Percentiles rank a stretch among this genome's conserved stretches.
Evolutionary conservation across 2,329 filamentous ascomycete genomes (phyloP).

Genomic region (Nannizzia gypsea): DNA sequence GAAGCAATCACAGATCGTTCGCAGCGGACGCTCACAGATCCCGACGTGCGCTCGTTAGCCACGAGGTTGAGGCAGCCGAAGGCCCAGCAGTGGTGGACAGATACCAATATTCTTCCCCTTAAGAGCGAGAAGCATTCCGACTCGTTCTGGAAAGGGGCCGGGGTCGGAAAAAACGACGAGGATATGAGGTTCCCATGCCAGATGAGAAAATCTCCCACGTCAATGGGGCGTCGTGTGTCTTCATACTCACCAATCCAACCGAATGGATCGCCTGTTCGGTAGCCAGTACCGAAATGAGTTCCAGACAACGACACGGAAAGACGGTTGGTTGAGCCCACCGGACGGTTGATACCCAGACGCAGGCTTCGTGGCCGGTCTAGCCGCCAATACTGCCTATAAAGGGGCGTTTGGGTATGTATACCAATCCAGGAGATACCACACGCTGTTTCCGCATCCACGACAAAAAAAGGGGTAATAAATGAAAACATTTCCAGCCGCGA

Average conservation of each 20-base stretch:
- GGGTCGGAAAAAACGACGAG: conserved; percentile 8
- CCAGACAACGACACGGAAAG: conserved; percentile 21
- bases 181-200: conserved; percentile 24
- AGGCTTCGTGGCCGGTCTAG: background rate
- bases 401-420: background rate
- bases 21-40: background rate
- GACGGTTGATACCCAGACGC: conserved; percentile 18
- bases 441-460: conserved; percentile 19
- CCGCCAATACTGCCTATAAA: background rate
- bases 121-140: conserved; percentile 5
- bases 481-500: conserved; percentile 36
- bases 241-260: conserved; percentile 13
- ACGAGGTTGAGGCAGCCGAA: conserved; percentile 2
- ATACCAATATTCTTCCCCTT: conserved; percentile 4
- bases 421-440: background rate
- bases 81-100: conserved; percentile 3
- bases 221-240: conserved; percentile 12
- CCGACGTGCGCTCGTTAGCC: background rate
- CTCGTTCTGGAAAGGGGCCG: conserved; percentile 12
- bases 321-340: background rate
- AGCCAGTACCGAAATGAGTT: conserved; percentile 27
- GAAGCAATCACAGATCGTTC: conserved; percentile 9
- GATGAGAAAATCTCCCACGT: conserved; percentile 21
- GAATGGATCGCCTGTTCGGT: conserved; percentile 26
- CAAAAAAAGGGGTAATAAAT: conserved; percentile 23